Base-by-base conservation (phyloP, 805 yeast genomes). In the Maudiozyma serrabonitensis region DNA sequence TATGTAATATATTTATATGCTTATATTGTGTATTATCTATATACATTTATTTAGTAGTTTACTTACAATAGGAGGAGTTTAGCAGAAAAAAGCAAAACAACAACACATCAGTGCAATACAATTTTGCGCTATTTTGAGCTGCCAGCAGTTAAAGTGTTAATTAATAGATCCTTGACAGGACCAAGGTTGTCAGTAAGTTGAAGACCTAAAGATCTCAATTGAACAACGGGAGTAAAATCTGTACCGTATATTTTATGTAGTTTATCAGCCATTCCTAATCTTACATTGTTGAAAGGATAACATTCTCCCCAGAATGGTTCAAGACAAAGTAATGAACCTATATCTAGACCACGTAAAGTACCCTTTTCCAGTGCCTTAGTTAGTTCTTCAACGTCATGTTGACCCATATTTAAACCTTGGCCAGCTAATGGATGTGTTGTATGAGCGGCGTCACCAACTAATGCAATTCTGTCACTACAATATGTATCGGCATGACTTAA, bases 361-460 rank as follows among this genome's bases (percentile, higher is more conserved):
- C 95, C 95, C 9, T 53, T 70, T 55, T 87, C 95, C 26, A 93
- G 60, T 0, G 91, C 86, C 1, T 63, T 69, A 1, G 83, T 80
- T 31, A 93, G 72, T 1, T 82, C 71, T 50, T 82, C 81, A 1
- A 87, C 96, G 63, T 93, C 99, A 26, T 84, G 82, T 65, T 90
- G 97, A 19, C 99, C 99, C 96, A 91, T 89, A 66, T 93, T 93
- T 50, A 93, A 75, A 25, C 99, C 99, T 68, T 93, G 99, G 9
- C 99, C 99, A 4, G 97, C 97, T 52, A 93, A 73, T 2, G 99
- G 99, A 64, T 93, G 98, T 1, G 96, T 87, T 0, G 97, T 84
- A 59, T 93, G 99, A 0, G 98, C 98, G 1, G 99, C 98, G 68
- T 93, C 99, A 25, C 99, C 99, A 9, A 91, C 86, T n/a, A 93